A percentile compares a stretch with the other conserved stretches of the same genome.
Evolutionary conservation across 78 protist species (phyloP).

Genomic region (Mantamonas sphyraenae): DNA sequence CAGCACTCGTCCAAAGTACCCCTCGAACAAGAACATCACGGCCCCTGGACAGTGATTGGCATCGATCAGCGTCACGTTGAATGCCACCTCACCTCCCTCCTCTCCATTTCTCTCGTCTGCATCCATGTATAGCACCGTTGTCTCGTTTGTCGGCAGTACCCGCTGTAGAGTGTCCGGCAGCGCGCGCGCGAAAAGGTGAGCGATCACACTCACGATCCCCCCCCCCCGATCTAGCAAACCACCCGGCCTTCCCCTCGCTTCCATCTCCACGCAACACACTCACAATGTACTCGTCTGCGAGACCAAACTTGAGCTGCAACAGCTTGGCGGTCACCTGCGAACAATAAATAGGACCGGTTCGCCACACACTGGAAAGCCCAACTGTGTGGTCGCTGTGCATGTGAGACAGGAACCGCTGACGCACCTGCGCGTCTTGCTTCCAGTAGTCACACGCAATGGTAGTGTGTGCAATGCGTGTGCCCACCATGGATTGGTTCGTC

Average conservation of each 20-base stretch:
- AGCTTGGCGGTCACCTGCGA: conserved; percentile 6
- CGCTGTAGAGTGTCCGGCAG: too few relatives aligned
- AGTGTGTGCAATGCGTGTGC: too few relatives aligned
- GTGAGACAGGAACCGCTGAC: conserved; percentile 31
- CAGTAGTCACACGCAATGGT: too few relatives aligned
- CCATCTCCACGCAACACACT: not conserved
- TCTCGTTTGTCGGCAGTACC: too few relatives aligned
- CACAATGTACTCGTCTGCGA: not conserved
- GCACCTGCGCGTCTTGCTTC: too few relatives aligned
- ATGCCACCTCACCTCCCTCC: not conserved
- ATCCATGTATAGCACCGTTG: too few relatives aligned
- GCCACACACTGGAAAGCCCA: conserved; percentile 33
- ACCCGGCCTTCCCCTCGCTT: too few relatives aligned
- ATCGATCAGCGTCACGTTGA: conserved; percentile 23
- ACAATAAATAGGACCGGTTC: conserved; percentile 16
- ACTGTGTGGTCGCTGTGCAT: conserved; percentile 33
- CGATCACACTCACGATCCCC: too few relatives aligned
- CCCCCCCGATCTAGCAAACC: not conserved
- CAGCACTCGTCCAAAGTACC: conserved; percentile 19
- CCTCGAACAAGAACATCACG: conserved; percentile 43
- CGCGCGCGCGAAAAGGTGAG: too few relatives aligned
- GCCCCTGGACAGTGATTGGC: conserved; percentile 60
- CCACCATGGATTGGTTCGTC: too few relatives aligned
- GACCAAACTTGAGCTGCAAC: conserved; percentile 3
- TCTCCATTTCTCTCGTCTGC: not conserved